Base-by-base conservation (phyloP, 1,284 basidiomycete genomes). In the Rhodotorula sp. region DNA sequence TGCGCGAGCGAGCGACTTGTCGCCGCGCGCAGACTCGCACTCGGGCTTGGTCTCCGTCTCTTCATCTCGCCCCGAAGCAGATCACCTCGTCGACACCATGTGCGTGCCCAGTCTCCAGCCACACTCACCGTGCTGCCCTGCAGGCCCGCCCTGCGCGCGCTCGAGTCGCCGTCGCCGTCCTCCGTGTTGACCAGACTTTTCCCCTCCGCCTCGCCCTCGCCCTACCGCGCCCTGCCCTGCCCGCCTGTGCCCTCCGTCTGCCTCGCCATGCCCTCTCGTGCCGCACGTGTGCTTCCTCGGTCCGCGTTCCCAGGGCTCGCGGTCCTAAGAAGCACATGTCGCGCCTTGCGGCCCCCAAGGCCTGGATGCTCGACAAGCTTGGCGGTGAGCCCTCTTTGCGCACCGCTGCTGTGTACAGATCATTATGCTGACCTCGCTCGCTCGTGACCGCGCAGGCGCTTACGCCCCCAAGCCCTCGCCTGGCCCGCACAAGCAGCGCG, bases 321-420 rank as follows among this genome's bases (percentile, higher is more conserved):
- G 96, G 96, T 90, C 96, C 96, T 79, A 96, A 93, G 90, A 98
- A 98, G 87, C 96, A 99, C 84, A 88, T 98, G 86, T 97, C 97
- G 89, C 92, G 96, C 82, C 89, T 98, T 78, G 89, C 90, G 80
- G 97, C 97, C 79, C 97, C 97, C 78, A 96, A 93, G 72, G 92
- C 93, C 86, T 99, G 97, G 97, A 97, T 99, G 93, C 88, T 99
- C 79, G 94, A 98, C 88, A 99, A 99, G 86, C 86, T 99, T 81
- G 91, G 92, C 85, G 96, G 96, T 78, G 97, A 93, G 81, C 34
- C 34, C 97, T 27, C 57, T 25, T 17, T 25, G 23, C 16, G 8
- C 46, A 23, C 7, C 19, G 17, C 13, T 42, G 56, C 34, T 12
- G 34, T 49, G 17, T 7, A 12, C 17, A 0, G 53, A 19, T 16